Evolutionary conservation across 2,329 filamentous ascomycete species (phyloP).

Genomic region (Fusarium sp.): DNA sequence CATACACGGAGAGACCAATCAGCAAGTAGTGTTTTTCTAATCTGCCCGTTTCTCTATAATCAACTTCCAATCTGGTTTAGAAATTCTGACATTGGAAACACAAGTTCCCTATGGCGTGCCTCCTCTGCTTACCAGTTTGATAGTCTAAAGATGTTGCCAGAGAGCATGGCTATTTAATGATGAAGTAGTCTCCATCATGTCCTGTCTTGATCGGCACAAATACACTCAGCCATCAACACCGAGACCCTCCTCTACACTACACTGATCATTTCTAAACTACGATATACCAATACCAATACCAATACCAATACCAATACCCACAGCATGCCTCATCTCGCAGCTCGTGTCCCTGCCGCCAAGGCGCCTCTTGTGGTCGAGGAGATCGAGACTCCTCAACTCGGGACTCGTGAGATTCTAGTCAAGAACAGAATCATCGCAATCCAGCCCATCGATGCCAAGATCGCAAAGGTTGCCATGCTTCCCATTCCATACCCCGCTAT

Average conservation of each 20-base stretch:
- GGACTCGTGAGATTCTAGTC: slow-evolving; percentile 30
- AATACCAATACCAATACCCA: too few species aligned
- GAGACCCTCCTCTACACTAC: rapidly evolving
- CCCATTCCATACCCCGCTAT: slow-evolving; percentile 28
- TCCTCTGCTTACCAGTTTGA: neutral
- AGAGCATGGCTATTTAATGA: neutral
- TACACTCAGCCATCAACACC: neutral
- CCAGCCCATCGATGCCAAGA: slow-evolving; percentile 36
- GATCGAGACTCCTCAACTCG: slow-evolving; percentile 30
- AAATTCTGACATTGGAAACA: neutral
- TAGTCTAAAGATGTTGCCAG: neutral
- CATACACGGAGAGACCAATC: neutral
- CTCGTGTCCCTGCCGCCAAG: slow-evolving; percentile 27
- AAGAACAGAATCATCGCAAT: slow-evolving; percentile 34
- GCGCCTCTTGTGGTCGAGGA: slow-evolving; percentile 20
- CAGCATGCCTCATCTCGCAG: slow-evolving; percentile 31
- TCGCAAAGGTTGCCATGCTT: slow-evolving; percentile 33
- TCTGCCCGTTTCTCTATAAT: neutral
- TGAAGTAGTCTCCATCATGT: neutral
- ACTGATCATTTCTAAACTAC: neutral
- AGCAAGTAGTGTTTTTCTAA: neutral
- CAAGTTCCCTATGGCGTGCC: neutral
- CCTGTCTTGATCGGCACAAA: neutral
- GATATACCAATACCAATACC: rapidly evolving
- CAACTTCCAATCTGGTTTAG: neutral